phyloP scores from a whole-genome alignment of 2,329 filamentous ascomycete genomes.

The Xylaria sp. region DNA sequence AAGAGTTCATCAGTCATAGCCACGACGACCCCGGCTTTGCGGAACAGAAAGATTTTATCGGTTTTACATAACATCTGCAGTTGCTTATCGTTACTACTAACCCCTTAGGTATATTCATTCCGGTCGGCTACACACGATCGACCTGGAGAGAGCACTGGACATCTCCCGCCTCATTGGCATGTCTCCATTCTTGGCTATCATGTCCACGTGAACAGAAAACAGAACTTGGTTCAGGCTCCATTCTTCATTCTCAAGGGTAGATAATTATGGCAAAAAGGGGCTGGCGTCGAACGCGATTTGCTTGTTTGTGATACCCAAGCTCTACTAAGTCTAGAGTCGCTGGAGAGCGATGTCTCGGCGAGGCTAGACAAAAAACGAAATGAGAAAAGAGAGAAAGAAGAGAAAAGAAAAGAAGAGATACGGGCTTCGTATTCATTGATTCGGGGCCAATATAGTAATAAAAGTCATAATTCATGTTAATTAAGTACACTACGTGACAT shows the following conservation, averaged over 20 bases:
- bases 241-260: constrained; percentile 19
- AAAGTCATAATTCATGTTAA: constrained; percentile 9
- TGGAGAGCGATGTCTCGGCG: constrained; percentile 7
- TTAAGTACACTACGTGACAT: neutral
- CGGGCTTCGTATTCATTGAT: constrained; percentile 9
- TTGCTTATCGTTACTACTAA: constrained; percentile 42
- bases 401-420: constrained; percentile 11
- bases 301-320: constrained; percentile 34
- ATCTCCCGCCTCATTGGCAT: constrained; percentile 4
- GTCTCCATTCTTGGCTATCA: constrained; percentile 27
- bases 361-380: neutral
- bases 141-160: constrained; percentile 26
- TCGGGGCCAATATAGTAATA: constrained; percentile 31
- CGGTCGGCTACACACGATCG: constrained; percentile 29
- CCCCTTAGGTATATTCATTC: constrained; percentile 34
- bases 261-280: constrained; percentile 18
- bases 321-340: constrained; percentile 18
- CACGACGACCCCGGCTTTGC: constrained; percentile 67
- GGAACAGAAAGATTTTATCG: constrained; percentile 70
- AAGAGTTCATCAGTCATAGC: constrained; percentile 70
- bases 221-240: neutral
- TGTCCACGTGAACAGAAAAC: constrained; percentile 3
- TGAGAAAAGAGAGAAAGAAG: constrained; percentile 18
- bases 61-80: constrained; percentile 52
- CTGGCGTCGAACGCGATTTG: constrained; percentile 26